Base-by-base conservation (phyloP, 1,139 yeast species). In the Saccharomyces hybrid region DNA sequence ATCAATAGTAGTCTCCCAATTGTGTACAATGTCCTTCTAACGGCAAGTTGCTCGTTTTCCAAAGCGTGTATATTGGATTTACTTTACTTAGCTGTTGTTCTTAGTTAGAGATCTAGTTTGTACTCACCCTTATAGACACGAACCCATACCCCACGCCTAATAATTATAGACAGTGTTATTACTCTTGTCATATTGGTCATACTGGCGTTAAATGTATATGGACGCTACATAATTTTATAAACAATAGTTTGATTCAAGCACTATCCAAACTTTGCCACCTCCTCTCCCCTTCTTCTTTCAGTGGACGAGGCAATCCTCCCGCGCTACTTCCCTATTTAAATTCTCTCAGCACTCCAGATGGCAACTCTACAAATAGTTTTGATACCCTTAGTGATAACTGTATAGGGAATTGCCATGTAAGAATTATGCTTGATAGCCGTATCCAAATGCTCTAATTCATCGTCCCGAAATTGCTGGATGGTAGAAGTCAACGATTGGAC, bases 371-470 rank as follows among this genome's bases (percentile, higher is more conserved):
- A 91, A 3, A 91, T 83, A 54, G 79, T 71, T 70, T 90, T 93
- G 62, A 95, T 90, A 8, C 85, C 83, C 68, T 91, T 98, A 0
- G 98, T 93, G 54, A 93, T 76, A 46, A 91, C 69, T 75, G 86
- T 79, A 71, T 95, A 93, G 1, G 99, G 99, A 51, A 88, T 88
- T 2, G 99, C 99, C 63, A 84, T 82, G 62, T 90, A 87, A 0
- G 99, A 93, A 67, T 93, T 98, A 66, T 91, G 80, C 61, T 87
- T 86, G 42, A 95, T 81, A 0, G 99, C 99, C 1, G 97, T 93
- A 63, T 93, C 89, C 64, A 95, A 77, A 75, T 93, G 99, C 71
- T 93, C 99, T 59, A 93, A 76, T 70, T 93, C 99, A 56, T 93
- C 97, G 68, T 93, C 99, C 68, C 99, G 78, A 68, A 93, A 95